Percentiles rank a stretch among this genome's conserved stretches.
Conservation (phyloP, 108 stramenopile species). For the Pseudonitzschia pungens region DNA sequence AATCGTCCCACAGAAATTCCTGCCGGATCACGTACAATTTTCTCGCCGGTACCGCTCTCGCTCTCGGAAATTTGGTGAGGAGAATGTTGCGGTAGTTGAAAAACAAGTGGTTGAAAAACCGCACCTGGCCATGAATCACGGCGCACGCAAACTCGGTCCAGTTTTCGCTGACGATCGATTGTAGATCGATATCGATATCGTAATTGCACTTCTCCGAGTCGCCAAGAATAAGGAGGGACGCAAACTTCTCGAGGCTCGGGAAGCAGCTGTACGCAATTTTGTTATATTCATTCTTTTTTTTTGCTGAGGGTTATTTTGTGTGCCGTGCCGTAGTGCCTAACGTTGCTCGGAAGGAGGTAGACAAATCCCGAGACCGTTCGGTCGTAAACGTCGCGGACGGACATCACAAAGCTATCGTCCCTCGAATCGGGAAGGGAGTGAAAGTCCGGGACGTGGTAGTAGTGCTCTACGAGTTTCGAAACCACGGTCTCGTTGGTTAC, state of each 20-base stretch:
- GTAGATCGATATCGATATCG: constrained; percentile 26
- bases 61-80: constrained; percentile 14
- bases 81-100: constrained; percentile 42
- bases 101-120: constrained; percentile 45
- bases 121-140: constrained; percentile 40
- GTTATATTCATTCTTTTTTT: constrained; percentile 5
- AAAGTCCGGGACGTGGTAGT: constrained; percentile 59
- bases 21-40: constrained; percentile 42
- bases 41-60: constrained; percentile 19
- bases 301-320: too few relatives aligned
- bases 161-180: constrained; percentile 18
- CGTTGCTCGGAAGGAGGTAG: constrained; percentile 39
- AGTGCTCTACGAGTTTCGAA: constrained; percentile 27
- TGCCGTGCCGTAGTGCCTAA: neutral
- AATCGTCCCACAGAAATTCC: constrained; percentile 59
- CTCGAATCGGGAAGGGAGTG: constrained; percentile 31
- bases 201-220: constrained; percentile 38
- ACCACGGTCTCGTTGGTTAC: constrained; percentile 6
- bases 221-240: constrained; percentile 12
- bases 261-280: constrained; percentile 43
- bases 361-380: constrained; percentile 55
- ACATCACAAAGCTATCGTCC: constrained; percentile 41
- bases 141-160: constrained; percentile 36
- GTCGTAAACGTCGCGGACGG: constrained; percentile 59
- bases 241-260: constrained; percentile 46